Base-by-base conservation (phyloP, 345 rosid species). In the Aquilaria sinensis region DNA sequence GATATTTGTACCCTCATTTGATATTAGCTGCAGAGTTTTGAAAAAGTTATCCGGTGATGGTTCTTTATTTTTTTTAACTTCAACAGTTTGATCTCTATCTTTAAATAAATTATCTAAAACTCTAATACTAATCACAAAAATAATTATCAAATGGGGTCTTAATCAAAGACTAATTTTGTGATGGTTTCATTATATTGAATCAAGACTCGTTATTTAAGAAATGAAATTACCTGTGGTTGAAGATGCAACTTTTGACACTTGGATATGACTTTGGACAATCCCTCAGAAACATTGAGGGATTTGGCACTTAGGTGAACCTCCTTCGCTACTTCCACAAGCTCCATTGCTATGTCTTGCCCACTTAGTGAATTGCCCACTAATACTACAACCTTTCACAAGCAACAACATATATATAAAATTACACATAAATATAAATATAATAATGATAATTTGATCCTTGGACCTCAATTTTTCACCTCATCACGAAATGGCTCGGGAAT, bases 311-410 rank as follows among this genome's bases (percentile, higher is more conserved):
- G 76, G 56, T 88, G 85, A 51, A 88, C 86, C 80, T 88, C 83
- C 64, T 77, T 85, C 58, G 97, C 91, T 58, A 89, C 86, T 66
- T 75, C 82, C 51, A 77, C 87, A 54, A 87, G 83, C 86, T 89
- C 98, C 84, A 89, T 83, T 61, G 96, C 85, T 83, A 89, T 80
- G 72, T 93, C 98, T 75, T 87, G 93, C 41, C 96, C 98, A 41
- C 98, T 89, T 71, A 77, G 64, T 13, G 96, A 87, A 63, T 76
- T 87, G 31, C 96, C 98, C 69, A 93, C 84, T 3, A 89, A 81
- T 67, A 89, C 96, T 45, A 93, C 96, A 9, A 83, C 86, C 95
- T 91, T 66, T n/a, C 43, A 37, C 43, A 37, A 37, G 1, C 43
- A 37, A 55, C 11, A 46, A 47, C 11, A 50, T 29, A 47, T 2